These are phyloP conservation scores for Geotrichum candidum DNA, from an alignment of 1,139 yeast genomes.

Conservation along the genomic window DNA sequence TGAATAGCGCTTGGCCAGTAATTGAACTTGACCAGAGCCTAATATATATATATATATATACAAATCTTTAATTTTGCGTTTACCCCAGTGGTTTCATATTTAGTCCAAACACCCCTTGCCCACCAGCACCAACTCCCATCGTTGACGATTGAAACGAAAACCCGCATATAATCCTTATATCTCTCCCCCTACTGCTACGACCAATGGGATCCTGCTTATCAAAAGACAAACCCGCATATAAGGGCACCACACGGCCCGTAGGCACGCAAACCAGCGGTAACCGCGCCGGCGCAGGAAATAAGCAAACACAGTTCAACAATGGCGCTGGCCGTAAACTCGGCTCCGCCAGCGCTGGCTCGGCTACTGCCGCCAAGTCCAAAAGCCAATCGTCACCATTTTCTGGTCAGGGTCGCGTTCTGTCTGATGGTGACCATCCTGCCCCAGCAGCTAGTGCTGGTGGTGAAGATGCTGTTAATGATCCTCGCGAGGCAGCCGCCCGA, in stretches of 20 bases:
- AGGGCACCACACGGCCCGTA: background rate
- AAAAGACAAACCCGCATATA: constrained; percentile 4
- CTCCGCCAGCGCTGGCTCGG: background rate
- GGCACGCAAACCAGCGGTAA: constrained; percentile 1
- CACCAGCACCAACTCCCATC: background rate
- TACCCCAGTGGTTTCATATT: too few species aligned
- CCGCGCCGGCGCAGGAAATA: background rate
- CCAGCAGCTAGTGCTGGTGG: background rate
- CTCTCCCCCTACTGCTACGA: background rate
- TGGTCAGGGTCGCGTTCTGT: constrained; percentile 11
- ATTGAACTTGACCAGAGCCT: background rate
- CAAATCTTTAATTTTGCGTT: too few species aligned
- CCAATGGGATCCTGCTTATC: constrained; percentile 16
- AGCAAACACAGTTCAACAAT: background rate
- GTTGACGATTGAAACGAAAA: background rate
- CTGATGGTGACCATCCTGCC: background rate
- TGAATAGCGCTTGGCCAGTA: background rate
- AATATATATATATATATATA: too few species aligned
- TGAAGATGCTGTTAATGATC: constrained; percentile 3
- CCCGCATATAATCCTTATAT: background rate
- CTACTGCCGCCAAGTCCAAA: background rate
- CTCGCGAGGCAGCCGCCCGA: constrained; percentile 17
- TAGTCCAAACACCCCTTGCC: background rate
- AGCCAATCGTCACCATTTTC: constrained; percentile 5
- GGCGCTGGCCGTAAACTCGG: background rate